Conservation (phyloP, 78 protist species). For the Mastigamoeba balamuthi region DNA sequence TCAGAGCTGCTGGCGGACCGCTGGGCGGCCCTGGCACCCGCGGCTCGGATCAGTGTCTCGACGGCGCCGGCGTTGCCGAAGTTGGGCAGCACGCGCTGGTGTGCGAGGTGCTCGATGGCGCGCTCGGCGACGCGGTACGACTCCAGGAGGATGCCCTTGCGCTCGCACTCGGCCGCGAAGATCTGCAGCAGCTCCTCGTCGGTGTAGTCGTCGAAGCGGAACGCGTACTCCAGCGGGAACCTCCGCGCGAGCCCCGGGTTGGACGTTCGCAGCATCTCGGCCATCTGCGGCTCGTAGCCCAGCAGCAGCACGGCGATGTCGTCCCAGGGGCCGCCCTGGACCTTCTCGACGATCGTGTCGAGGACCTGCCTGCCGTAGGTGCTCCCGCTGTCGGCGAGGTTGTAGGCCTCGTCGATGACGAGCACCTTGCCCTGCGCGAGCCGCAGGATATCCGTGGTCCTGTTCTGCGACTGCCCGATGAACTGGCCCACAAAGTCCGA, state of each 20-base stretch:
- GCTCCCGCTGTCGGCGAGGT: background rate
- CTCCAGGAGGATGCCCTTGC: background rate
- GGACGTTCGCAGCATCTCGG: background rate
- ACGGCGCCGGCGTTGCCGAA: constrained; percentile 49
- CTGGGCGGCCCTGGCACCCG: no score
- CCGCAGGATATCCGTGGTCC: no score
- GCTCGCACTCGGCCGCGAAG: background rate
- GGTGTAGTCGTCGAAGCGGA: background rate
- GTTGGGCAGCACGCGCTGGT: background rate
- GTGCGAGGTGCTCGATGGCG: background rate
- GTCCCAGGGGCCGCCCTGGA: constrained; percentile 13
- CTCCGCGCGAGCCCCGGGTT: constrained; percentile 43
- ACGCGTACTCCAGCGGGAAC: constrained; percentile 6
- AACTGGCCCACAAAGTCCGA: no score
- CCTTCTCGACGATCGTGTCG: constrained; percentile 15
- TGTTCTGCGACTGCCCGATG: no score
- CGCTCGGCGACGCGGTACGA: background rate
- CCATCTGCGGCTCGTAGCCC: constrained; percentile 25
- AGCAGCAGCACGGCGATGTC: constrained; percentile 14
- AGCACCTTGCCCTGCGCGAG: no score
- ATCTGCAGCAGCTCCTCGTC: background rate
- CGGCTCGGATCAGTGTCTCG: background rate
- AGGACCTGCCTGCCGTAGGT: constrained; percentile 2
- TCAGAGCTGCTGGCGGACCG: no score
- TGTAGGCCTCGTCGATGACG: no score